Evolutionary conservation across 306 rosid species (phyloP).

Genomic region (Carpinus viminea): DNA sequence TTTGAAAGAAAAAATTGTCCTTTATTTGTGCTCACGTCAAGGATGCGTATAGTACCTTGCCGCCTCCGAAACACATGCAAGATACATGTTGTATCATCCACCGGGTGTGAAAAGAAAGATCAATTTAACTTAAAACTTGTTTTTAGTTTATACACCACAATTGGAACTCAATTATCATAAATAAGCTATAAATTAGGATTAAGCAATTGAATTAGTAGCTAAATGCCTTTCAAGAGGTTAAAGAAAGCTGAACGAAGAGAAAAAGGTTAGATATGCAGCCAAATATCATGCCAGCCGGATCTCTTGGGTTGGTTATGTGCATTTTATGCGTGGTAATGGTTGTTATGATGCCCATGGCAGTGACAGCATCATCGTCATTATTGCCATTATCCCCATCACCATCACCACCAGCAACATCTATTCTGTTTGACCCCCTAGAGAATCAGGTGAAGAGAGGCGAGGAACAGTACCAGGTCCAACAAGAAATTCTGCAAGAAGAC

Average conservation of each 20-base stretch:
- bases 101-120: constrained; percentile 28
- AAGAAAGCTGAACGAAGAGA: too few relatives aligned
- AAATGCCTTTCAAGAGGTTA: neutral
- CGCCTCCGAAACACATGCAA: constrained; percentile 28
- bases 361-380: neutral
- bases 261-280: constrained; percentile 1
- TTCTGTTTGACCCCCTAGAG: neutral
- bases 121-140: constrained; percentile 21
- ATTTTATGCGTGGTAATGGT: constrained; percentile 27
- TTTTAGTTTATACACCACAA: neutral
- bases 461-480: neutral
- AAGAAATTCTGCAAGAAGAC: constrained; percentile 25
- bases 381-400: constrained; percentile 11
- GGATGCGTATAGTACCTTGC: too few relatives aligned
- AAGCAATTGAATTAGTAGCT: neutral
- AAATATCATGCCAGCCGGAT: constrained; percentile 23
- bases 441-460: constrained; percentile 14
- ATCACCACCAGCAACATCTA: neutral
- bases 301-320: constrained; percentile 6
- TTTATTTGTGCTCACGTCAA: too few relatives aligned
- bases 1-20: too few relatives aligned
- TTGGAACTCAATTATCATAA: neutral
- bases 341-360: constrained; percentile 23
- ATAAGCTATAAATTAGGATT: constrained; percentile 1
- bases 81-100: constrained; percentile 46